Evolutionary conservation across 306 rosid species (phyloP), one percentile per base, ranked within the genome.

Genomic region (Vigna hirtella): DNA sequence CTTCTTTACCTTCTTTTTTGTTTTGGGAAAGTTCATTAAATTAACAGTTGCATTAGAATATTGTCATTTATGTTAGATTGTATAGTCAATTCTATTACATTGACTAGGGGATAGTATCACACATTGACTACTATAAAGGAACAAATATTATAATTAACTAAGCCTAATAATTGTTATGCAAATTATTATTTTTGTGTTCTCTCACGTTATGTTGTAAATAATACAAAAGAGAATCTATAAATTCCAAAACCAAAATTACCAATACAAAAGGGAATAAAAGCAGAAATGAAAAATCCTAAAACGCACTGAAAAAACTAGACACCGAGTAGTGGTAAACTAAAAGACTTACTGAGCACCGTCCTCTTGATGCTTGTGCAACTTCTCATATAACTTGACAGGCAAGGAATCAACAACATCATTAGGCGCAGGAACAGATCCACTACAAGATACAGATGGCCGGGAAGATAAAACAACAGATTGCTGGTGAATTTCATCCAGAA

Each of bases 401-500:
- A 93, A 84, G 62, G 98, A 91, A 72, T 93, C 97, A 50, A 93
- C 98, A 84, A 84, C 90, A 81, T 91, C 94, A 82, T 73, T 85
- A 26, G 93, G 98, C 1, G 98, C 98, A 56, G 97, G 98, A 81
- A 91, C 81, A 80, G 98, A 91, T 79, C 98, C 98, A 81, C 88
- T 89, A 34, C 93, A 89, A 79, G 98, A 91, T 50, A 89, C 90
- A 71, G 97, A 91, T 53, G 91, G 93, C 20, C 88, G 97, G 77
- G 98, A 86, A 63, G 98, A 88, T 72, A 91, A 84, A 82, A 93
- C 97, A 77, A 87, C 95, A 64, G 98, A 88, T 86, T 93, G 98
- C 95, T 91, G 98, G 90, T 93, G 98, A 89, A 93, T 93, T 88
- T 93, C 98, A 88, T 93, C 98, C 93, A 93, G 94, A 89, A 93